These are phyloP conservation scores for Escallonia rubra DNA, from an alignment of 129 eudicot species.

Conservation along the genomic window DNA sequence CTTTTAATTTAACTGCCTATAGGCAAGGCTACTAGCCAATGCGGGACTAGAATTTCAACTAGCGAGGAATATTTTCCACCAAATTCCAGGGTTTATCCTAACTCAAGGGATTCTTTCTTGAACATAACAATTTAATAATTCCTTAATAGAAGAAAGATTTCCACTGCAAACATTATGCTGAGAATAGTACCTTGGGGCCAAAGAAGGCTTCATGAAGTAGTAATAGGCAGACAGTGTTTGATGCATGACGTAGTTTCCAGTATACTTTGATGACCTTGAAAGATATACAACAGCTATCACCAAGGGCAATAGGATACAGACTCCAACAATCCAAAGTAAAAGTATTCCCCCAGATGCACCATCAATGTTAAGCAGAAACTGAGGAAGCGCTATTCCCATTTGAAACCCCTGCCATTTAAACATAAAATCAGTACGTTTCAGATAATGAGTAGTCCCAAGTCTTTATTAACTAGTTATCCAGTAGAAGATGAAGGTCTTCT, in stretches of 20 bases:
- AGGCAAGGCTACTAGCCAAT: not conserved
- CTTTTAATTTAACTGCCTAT: not conserved
- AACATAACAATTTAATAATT: too few species aligned
- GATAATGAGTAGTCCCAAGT: not conserved
- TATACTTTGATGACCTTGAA: conserved; percentile 74
- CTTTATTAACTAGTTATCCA: too few species aligned
- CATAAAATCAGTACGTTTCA: conserved; percentile 4
- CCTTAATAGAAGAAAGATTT: not conserved
- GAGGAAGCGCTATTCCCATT: conserved; percentile 98
- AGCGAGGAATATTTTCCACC: not conserved
- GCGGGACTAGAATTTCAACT: not conserved
- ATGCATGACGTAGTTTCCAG: conserved; percentile 84
- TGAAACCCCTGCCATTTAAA: conserved; percentile 72
- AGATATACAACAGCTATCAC: conserved; percentile 74
- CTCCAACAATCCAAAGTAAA: conserved; percentile 76
- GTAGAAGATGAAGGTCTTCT: too few species aligned
- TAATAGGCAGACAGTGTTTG: conserved; percentile 76
- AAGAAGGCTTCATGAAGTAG: conserved; percentile 84
- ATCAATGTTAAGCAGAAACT: conserved; percentile 72
- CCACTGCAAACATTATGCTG: not conserved
- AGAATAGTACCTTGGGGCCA: conserved; percentile 77
- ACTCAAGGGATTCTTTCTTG: too few species aligned
- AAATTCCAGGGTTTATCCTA: too few species aligned
- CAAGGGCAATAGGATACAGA: conserved; percentile 79
- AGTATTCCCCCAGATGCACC: conserved; percentile 89